Percentiles rank a stretch among this genome's conserved stretches.
These are phyloP conservation scores for Botryotinia narcissicola DNA, from an alignment of 2,329 filamentous ascomycete genomes.

Conservation along the genomic window DNA sequence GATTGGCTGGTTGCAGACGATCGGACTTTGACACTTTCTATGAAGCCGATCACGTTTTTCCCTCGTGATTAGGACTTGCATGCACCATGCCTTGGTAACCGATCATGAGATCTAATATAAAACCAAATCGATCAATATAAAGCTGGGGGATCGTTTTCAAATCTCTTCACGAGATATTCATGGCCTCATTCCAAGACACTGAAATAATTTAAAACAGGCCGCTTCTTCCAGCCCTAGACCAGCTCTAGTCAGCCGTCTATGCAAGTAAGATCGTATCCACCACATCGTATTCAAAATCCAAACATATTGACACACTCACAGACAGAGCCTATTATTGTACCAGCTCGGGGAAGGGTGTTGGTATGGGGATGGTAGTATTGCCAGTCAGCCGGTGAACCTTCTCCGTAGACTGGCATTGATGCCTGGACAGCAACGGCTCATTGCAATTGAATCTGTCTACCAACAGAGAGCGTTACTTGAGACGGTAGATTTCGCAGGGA, in stretches of 20 bases:
- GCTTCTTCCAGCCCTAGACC: background rate
- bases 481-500: background rate
- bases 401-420: background rate
- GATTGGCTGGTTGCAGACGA: background rate
- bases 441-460: background rate
- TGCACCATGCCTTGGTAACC: background rate
- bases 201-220: background rate
- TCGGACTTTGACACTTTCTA: background rate
- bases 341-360: background rate
- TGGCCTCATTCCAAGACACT: background rate
- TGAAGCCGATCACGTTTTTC: background rate
- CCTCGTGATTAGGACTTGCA: background rate
- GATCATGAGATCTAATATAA: background rate
- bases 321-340: background rate
- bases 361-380: background rate
- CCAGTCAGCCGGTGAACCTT: background rate
- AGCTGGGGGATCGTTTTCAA: background rate
- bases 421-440: background rate
- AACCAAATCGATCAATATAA: background rate
- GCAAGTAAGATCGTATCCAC: constrained; percentile 16
- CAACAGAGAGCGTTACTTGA: background rate
- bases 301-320: background rate
- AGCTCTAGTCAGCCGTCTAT: constrained; percentile 12
- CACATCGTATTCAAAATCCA: background rate
- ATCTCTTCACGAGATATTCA: background rate